Percentiles rank a stretch among this genome's conserved stretches.
These are phyloP conservation scores for Penicillium psychrosexuale DNA, from an alignment of 2,329 filamentous ascomycete species.

Conservation along the genomic window DNA sequence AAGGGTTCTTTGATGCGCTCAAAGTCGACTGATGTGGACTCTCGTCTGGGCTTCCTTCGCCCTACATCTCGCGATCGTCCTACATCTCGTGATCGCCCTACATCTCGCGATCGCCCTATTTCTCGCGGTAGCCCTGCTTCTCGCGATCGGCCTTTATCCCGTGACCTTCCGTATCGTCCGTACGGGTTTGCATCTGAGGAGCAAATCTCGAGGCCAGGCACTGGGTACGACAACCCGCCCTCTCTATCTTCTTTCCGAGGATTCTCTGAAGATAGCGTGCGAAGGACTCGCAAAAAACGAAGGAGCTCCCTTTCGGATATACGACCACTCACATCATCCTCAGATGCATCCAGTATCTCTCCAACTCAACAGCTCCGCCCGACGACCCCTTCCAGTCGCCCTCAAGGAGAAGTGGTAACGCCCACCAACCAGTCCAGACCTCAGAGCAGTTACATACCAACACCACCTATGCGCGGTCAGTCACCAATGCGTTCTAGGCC, in stretches of 20 bases:
- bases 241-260: constrained; percentile 52
- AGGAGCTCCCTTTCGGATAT: constrained; percentile 90
- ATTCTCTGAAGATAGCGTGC: constrained; percentile 44
- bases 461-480: constrained; percentile 28
- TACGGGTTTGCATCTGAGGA: constrained; percentile 50
- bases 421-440: constrained; percentile 31
- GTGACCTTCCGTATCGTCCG: constrained; percentile 53
- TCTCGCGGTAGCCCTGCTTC: not conserved
- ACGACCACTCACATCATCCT: constrained; percentile 61
- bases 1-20: constrained; percentile 67
- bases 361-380: constrained; percentile 38
- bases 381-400: constrained; percentile 30
- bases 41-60: constrained; percentile 46
- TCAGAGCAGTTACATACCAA: constrained; percentile 29
- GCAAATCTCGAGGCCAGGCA: constrained; percentile 43
- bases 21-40: constrained; percentile 72
- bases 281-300: constrained; percentile 67
- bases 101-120: not conserved
- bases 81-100: constrained; percentile 54
- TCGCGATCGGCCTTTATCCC: constrained; percentile 34
- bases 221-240: constrained; percentile 47
- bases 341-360: constrained; percentile 48
- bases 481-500: constrained; percentile 33
- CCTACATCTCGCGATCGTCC: constrained; percentile 58
- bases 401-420: constrained; percentile 30